phyloP scores from a whole-genome alignment of 2,329 filamentous ascomycete species.

The Penicillium hordei region DNA sequence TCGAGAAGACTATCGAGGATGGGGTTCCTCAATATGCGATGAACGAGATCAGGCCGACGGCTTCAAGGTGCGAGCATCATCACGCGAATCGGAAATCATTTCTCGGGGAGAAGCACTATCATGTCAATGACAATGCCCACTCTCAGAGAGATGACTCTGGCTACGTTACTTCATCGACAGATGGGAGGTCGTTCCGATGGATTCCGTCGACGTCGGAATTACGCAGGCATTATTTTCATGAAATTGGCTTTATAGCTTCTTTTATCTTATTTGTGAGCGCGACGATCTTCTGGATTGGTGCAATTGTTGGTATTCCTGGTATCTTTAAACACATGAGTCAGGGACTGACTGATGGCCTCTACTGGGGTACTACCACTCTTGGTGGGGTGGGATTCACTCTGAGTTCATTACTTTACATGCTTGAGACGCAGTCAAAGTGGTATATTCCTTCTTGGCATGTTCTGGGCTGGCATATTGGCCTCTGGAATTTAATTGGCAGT shows the following conservation, averaged over 20 bases:
- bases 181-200: constrained; percentile 55
- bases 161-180: constrained; percentile 13
- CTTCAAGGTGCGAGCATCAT: constrained; percentile 42
- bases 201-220: constrained; percentile 59
- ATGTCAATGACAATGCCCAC: background rate
- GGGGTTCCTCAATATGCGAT: constrained; percentile 2
- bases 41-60: constrained; percentile 16
- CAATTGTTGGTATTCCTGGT: constrained; percentile 60
- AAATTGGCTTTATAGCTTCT: constrained; percentile 64
- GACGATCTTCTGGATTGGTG: constrained; percentile 64
- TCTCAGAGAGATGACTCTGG: background rate
- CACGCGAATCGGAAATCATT: constrained; percentile 41
- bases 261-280: constrained; percentile 58
- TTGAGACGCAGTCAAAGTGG: constrained; percentile 66
- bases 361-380: constrained; percentile 59
- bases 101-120: background rate
- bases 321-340: constrained; percentile 54
- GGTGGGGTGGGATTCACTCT: constrained; percentile 64
- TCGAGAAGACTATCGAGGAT: constrained; percentile 36
- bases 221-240: constrained; percentile 59
- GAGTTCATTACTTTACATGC: constrained; percentile 60
- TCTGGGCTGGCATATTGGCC: constrained; percentile 66
- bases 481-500: constrained; percentile 65
- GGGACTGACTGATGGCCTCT: constrained; percentile 54
- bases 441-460: constrained; percentile 57